These are phyloP conservation scores for Nemania sp. DNA, from an alignment of 2,329 filamentous ascomycete species.

Conservation along the genomic window DNA sequence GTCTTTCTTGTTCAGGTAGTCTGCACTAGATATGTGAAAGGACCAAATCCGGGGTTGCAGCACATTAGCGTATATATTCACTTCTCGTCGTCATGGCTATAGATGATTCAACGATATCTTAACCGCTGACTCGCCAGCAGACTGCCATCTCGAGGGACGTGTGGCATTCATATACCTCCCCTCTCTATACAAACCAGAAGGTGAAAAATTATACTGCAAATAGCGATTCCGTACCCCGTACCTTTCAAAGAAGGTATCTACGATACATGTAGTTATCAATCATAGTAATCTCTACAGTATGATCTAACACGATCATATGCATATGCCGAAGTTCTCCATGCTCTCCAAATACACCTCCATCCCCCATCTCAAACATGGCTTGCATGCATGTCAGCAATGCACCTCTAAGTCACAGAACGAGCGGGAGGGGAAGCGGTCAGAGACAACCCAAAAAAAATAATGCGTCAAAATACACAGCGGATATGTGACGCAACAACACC, in stretches of 20 bases:
- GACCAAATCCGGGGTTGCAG: slow-evolving; percentile 19
- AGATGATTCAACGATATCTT: slow-evolving; percentile 3
- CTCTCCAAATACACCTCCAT: slow-evolving; percentile 2
- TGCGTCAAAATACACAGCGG: neutral
- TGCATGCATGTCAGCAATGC: slow-evolving; percentile 32
- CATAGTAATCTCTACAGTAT: neutral
- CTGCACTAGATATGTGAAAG: too few relatives aligned
- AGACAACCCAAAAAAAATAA: neutral
- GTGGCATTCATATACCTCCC: neutral
- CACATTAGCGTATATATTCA: slow-evolving; percentile 25
- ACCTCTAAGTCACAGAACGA: slow-evolving; percentile 18
- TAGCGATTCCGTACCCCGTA: too few relatives aligned
- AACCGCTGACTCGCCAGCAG: slow-evolving; percentile 17
- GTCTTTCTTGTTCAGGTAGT: slow-evolving; percentile 16
- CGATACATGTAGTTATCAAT: neutral
- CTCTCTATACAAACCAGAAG: neutral
- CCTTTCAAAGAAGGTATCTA: neutral
- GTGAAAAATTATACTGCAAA: neutral
- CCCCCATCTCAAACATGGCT: slow-evolving; percentile 22
- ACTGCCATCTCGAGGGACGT: neutral
- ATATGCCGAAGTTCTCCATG: slow-evolving; percentile 6
- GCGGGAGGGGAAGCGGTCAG: slow-evolving; percentile 16
- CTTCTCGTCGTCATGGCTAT: slow-evolving; percentile 16
- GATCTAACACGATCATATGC: slow-evolving; percentile 7
- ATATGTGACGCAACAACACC: neutral